Evolutionary conservation across 768 basidiomycete species (phyloP), one percentile per base, ranked within the genome.

Genomic region (Cystofilobasidium macerans): DNA sequence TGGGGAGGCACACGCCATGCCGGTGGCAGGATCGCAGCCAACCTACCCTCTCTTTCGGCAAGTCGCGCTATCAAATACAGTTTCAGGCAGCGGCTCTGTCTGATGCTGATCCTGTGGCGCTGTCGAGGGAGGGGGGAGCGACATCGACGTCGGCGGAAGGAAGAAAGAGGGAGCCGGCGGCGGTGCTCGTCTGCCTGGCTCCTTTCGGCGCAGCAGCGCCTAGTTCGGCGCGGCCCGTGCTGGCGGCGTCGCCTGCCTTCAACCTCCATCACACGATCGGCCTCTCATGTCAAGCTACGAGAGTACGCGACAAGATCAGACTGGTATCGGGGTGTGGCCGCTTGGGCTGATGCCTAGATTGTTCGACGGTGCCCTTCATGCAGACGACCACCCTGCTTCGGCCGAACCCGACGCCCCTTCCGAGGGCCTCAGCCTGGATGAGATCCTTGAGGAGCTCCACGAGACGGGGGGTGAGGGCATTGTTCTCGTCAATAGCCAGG

Each of bases 301-400:
- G 43, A 45, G 58, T 60, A 14, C 6, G 51, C 32, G 38, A 4
- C 28, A 26, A 16, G 26, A 14, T 9, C 13, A 30, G 5, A 22
- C 6, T 40, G 36, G 9, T n/a, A n/a, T n/a, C n/a, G n/a, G n/a
- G n/a, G n/a, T n/a, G n/a, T n/a, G n/a, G n/a, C n/a, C n/a, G n/a
- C n/a, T n/a, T n/a, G n/a, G n/a, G n/a, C n/a, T n/a, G n/a, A n/a
- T n/a, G n/a, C n/a, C n/a, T n/a, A n/a, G n/a, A n/a, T n/a, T n/a
- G n/a, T n/a, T n/a, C n/a, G n/a, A 9, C 32, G 13, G 16, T 40
- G 22, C 18, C 35, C 42, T 4, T 28, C 32, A 7, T 35, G n/a
- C 47, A 66, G 65, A 51, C 59, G 65, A 66, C 32, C 65, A 61
- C 33, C 65, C 65, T 2, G 26, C 53, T 5, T 14, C 65, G 8